Percentiles rank a stretch among this genome's conserved stretches.
Conservation (phyloP, 495 filamentous ascomycete genomes). For the Choiromyces venosus region DNA sequence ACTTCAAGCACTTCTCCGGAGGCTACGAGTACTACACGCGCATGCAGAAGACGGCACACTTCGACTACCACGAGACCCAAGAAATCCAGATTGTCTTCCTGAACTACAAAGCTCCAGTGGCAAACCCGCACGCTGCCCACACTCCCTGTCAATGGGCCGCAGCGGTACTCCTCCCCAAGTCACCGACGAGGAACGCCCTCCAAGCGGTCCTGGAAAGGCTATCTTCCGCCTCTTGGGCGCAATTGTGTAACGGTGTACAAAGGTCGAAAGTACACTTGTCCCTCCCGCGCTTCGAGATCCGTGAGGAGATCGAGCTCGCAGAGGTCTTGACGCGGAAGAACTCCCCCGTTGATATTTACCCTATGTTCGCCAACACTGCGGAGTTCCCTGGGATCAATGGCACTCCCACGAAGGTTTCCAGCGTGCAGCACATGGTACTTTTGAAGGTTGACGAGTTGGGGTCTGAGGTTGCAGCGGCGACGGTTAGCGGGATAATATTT, state of each 20-base stretch:
- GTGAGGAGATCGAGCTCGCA: neutral
- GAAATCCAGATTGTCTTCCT: neutral
- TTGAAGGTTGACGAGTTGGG: constrained; percentile 7
- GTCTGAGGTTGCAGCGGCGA: constrained; percentile 8
- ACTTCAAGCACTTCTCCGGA: neutral
- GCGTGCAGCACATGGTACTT: neutral
- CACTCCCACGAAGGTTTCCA: neutral
- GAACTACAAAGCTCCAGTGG: neutral
- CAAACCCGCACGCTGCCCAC: neutral
- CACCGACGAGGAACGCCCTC: neutral
- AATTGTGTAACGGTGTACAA: neutral
- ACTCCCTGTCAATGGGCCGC: neutral
- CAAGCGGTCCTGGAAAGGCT: neutral
- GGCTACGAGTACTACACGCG: neutral
- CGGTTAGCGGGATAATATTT: neutral
- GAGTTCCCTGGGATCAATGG: neutral
- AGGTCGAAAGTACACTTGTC: neutral
- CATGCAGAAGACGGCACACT: neutral
- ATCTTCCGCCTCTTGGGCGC: neutral
- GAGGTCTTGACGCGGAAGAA: neutral
- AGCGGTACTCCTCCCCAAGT: neutral
- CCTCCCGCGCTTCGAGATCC: neutral
- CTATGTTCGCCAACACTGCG: neutral
- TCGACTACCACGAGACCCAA: neutral
- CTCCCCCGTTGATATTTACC: neutral